Evolutionary conservation across 2,329 filamentous ascomycete species (phyloP), one percentile per base, ranked within the genome.

Genomic region (Penicillium expansum): DNA sequence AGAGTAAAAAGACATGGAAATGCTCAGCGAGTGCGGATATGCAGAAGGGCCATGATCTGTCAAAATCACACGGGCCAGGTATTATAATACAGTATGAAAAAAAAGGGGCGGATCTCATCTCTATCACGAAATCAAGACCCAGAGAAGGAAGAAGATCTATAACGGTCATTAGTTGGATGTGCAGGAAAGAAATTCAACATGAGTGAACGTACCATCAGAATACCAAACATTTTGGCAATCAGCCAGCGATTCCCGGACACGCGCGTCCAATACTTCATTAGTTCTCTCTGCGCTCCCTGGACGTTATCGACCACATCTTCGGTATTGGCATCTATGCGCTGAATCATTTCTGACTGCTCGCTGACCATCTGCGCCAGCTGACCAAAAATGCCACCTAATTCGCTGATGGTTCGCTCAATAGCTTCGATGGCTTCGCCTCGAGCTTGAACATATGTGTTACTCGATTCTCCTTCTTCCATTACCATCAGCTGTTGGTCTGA

Each of bases 231-330:
- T 73, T 89, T 90, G 42, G 92, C 92, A 66, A 97, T 87, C 62
- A 99, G 79, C 94, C 93, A 97, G 62, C 94, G 83, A 78, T 99
- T 99, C 61, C 92, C 91, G 55, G 91, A 94, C 29, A 97, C 92
- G 39, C 92, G 84, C 29, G 86, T 89, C 93, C 94, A 99, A 77
- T 97, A 99, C 75, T 97, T 97, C 77, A 99, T 85, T 69, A 99
- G 74, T 76, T 99, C 93, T 61, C 92, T 83, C 73, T 99, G 94
- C 6, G 94, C 94, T 18, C 94, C 94, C 70, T 96, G 86, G n/a
- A 99, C 93, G 67, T 99, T 99, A 70, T 97, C 93, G 53, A 99
- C 93, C 6, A 99, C 91, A 67, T 97, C 92, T 70, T 99, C 94
- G 1, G 93, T 97, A 74, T 97, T 97, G 63, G 93, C 93, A 69